phyloP scores from a whole-genome alignment of 345 rosid species.

The Acer saccharum region DNA sequence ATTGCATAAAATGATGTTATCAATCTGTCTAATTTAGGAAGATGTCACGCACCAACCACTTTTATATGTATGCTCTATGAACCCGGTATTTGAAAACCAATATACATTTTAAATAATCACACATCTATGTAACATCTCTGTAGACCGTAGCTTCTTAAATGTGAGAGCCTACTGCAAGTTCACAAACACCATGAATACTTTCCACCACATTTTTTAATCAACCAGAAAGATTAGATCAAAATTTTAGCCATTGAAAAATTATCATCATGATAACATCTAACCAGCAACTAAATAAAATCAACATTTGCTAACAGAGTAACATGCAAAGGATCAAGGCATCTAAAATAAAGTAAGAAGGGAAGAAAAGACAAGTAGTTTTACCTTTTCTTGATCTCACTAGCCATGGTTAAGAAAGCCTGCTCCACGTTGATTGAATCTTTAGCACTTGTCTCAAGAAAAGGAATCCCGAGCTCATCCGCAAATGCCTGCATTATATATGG shows the following conservation, averaged over 20 bases:
- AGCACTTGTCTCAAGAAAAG: constrained; percentile 87
- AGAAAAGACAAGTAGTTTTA: constrained; percentile 21
- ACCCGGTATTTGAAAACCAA: not conserved
- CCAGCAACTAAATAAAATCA: not conserved
- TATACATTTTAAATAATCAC: not conserved
- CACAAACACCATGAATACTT: not conserved
- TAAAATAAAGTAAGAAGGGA: not conserved
- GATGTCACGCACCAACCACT: not conserved
- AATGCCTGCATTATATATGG: constrained; percentile 52
- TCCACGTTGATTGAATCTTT: constrained; percentile 82
- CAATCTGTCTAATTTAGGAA: not conserved
- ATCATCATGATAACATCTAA: not conserved
- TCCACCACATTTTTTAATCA: not conserved
- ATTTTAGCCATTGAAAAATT: not conserved
- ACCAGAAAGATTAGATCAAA: not conserved
- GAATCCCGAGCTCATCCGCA: constrained; percentile 81
- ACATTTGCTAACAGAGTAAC: not conserved
- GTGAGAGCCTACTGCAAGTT: not conserved
- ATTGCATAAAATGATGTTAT: not conserved
- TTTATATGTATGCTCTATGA: not conserved
- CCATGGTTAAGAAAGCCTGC: constrained; percentile 84
- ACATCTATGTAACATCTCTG: not conserved
- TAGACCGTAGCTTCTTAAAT: not conserved
- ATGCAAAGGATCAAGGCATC: not conserved
- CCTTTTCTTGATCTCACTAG: constrained; percentile 78